A percentile compares a stretch with the other conserved stretches of the same genome.
Conservation (phyloP, 768 basidiomycete species). For the Tylopilus vinaceipallidus region DNA sequence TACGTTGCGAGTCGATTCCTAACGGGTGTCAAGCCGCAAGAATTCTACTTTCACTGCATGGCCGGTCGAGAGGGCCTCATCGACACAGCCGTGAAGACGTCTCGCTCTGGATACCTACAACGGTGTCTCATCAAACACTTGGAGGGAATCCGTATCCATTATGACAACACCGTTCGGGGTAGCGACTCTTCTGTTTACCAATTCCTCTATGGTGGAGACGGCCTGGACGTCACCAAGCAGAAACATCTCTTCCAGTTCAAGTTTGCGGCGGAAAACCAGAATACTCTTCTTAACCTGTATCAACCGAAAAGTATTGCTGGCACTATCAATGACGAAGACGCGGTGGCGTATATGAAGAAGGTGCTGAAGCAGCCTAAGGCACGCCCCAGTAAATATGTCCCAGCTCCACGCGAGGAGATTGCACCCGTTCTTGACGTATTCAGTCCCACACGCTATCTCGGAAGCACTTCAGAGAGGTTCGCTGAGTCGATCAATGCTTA, state of each 20-base stretch:
- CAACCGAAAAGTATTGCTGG: constrained; percentile 57
- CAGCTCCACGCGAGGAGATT: constrained; percentile 56
- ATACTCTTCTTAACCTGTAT: constrained; percentile 72
- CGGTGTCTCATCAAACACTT: constrained; percentile 98
- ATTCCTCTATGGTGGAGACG: constrained; percentile 96
- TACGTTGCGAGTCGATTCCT: constrained; percentile 98
- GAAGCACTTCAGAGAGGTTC: constrained; percentile 91
- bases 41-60: constrained; percentile 99
- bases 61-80: constrained; percentile 98
- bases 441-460: constrained; percentile 77
- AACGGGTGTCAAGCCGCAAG: constrained; percentile 96
- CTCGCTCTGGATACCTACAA: constrained; percentile 96
- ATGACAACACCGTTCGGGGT: constrained; percentile 96
- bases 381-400: constrained; percentile 38
- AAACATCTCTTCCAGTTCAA: constrained; percentile 94
- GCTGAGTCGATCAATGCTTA: constrained; percentile 79
- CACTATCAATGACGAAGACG: constrained; percentile 64
- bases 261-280: constrained; percentile 85
- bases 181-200: constrained; percentile 92
- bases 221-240: constrained; percentile 94
- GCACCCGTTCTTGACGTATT: constrained; percentile 73
- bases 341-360: constrained; percentile 83
- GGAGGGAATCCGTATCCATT: constrained; percentile 94
- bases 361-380: constrained; percentile 68
- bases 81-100: constrained; percentile 98